These are phyloP conservation scores for Ascobolus immersus DNA, from an alignment of 495 filamentous ascomycete species.

Conservation along the genomic window DNA sequence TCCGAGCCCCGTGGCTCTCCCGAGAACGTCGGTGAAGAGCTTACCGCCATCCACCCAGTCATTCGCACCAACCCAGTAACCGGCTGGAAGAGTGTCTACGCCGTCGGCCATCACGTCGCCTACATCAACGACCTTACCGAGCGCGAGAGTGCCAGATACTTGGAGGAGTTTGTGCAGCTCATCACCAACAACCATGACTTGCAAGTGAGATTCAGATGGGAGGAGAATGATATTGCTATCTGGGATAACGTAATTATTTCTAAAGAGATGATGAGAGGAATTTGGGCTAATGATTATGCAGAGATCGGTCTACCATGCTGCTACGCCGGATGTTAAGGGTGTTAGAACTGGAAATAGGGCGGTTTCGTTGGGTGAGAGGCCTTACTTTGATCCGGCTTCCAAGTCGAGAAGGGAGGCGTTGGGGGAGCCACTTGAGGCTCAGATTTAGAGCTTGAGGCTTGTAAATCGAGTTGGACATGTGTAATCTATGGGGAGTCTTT, in stretches of 20 bases:
- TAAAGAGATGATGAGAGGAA: too few relatives aligned
- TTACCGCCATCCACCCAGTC: conserved; percentile 41
- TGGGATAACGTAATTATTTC: too few relatives aligned
- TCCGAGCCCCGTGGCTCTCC: conserved; percentile 33
- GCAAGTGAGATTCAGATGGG: conserved; percentile 42
- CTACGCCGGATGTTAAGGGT: conserved; percentile 31
- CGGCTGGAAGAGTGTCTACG: conserved; percentile 50
- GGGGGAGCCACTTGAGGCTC: too few relatives aligned
- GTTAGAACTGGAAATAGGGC: conserved; percentile 21
- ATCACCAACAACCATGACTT: conserved; percentile 54
- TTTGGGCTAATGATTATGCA: too few relatives aligned
- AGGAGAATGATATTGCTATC: conserved; percentile 41
- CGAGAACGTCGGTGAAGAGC: conserved; percentile 36
- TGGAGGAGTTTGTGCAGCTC: conserved; percentile 35
- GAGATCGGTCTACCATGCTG: conserved; percentile 40
- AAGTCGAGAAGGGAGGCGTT: conserved; percentile 33
- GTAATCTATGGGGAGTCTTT: too few relatives aligned
- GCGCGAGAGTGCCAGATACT: conserved; percentile 31
- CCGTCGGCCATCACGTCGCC: conserved; percentile 33
- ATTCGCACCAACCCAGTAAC: conserved; percentile 57
- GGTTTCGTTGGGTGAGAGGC: conserved; percentile 40
- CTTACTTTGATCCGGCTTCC: conserved; percentile 33
- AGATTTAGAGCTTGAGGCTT: too few relatives aligned
- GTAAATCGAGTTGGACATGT: too few relatives aligned
- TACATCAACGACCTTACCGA: conserved; percentile 39